Evolutionary conservation across 305 asterid genomes (phyloP).

Genomic region (Fraxinus albicans): DNA sequence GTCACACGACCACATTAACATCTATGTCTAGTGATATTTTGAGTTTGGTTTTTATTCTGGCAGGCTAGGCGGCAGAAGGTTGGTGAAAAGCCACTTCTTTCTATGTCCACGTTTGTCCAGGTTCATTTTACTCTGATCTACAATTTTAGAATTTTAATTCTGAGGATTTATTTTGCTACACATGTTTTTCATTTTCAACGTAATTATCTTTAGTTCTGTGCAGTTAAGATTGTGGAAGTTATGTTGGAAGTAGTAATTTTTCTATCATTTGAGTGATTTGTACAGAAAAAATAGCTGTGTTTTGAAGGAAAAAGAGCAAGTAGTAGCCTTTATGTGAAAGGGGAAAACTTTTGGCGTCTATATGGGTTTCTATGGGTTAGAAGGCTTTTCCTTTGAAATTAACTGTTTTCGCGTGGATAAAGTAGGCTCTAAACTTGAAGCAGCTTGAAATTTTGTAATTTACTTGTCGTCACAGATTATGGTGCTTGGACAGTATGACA

Average conservation of each 20-base stretch:
- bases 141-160: constrained; percentile 13
- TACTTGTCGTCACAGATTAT: not conserved
- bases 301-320: not conserved
- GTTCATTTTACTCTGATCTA: constrained; percentile 34
- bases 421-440: not conserved
- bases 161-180: constrained; percentile 11
- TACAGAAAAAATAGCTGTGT: not conserved
- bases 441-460: not conserved
- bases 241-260: not conserved
- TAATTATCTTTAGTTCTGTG: not conserved
- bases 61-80: constrained; percentile 86
- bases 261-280: not conserved
- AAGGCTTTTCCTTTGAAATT: not conserved
- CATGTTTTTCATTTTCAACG: not conserved
- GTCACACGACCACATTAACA: not conserved
- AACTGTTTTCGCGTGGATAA: not conserved
- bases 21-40: constrained; percentile 3
- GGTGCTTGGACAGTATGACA: not conserved
- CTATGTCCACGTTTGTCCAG: constrained; percentile 84
- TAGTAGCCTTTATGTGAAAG: not conserved
- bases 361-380: not conserved
- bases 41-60: constrained; percentile 22
- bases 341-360: not conserved
- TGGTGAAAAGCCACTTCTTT: constrained; percentile 91
- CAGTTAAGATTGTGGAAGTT: not conserved